Percentiles rank a stretch among this genome's conserved stretches.
Conservation (phyloP, 2,329 filamentous ascomycete genomes). For the Huntiella moniliformis region DNA sequence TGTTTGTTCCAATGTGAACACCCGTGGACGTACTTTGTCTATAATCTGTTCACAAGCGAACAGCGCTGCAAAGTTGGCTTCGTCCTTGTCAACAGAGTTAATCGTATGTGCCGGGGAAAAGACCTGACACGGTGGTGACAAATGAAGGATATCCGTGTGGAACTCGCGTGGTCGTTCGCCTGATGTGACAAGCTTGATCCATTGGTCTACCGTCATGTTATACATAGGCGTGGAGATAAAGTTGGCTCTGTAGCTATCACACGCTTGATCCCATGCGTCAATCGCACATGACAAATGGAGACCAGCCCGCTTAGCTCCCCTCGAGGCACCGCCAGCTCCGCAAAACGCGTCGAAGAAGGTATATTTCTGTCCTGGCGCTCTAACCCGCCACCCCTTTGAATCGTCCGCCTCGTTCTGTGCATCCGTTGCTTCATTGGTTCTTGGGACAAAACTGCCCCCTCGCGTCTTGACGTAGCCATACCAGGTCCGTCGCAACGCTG, state of each 20-base stretch:
- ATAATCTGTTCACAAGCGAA: slow-evolving; percentile 38
- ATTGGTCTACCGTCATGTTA: slow-evolving; percentile 27
- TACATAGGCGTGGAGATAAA: slow-evolving; percentile 34
- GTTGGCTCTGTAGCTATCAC: slow-evolving; percentile 37
- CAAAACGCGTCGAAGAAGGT: slow-evolving; percentile 55
- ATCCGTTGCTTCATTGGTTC: background rate
- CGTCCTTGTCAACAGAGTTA: slow-evolving; percentile 46
- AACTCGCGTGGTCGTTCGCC: slow-evolving; percentile 22
- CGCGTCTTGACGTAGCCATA: slow-evolving; percentile 1
- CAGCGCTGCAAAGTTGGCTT: slow-evolving; percentile 44
- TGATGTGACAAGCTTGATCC: slow-evolving; percentile 21
- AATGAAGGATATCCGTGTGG: slow-evolving; percentile 43
- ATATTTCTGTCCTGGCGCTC: slow-evolving; percentile 28
- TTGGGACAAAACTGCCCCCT: slow-evolving; percentile 9
- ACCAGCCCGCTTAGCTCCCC: slow-evolving; percentile 40
- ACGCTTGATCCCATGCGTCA: slow-evolving; percentile 40
- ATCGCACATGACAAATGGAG: slow-evolving; percentile 42
- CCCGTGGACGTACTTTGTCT: slow-evolving; percentile 37
- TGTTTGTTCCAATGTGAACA: slow-evolving; percentile 66
- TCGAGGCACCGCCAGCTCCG: slow-evolving; percentile 52
- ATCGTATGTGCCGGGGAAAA: slow-evolving; percentile 56
- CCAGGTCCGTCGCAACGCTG: slow-evolving; percentile 20
- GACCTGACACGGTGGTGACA: slow-evolving; percentile 61
- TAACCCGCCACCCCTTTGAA: background rate
- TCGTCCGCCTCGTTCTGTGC: background rate